Base-by-base conservation (phyloP, 2,329 filamentous ascomycete species). In the Ilyonectria destructans region DNA sequence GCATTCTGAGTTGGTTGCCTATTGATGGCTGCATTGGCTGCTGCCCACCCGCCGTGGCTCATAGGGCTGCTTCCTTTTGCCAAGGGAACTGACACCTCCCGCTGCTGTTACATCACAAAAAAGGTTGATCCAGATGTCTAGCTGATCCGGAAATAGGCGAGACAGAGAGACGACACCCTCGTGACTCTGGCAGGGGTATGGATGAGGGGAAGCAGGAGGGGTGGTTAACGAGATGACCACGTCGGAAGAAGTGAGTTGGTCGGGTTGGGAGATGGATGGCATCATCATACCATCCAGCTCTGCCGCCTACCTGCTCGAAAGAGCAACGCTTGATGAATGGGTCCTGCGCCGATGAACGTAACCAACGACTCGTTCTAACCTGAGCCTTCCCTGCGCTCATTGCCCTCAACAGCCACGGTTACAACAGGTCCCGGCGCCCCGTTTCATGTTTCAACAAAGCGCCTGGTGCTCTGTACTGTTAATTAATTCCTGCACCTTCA, bases 51-150 rank as follows among this genome's bases (percentile, higher is more conserved):
- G 69, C 68, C 45, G 68, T 75, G 68, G 65, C 64, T 70, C 62
- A 37, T 75, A 75, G 73, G 73, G 73, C 73, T 75, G 71, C 59
- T 67, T 61, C 48, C 57, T 48, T 4, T 40, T 51, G 19, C 19
- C 56, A 55, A 58, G n/a, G 33, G 45, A 52, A 49, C 60, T 58
- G 54, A 52, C 52, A 55, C n/a, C 45, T 52, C 19, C 19, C 45
- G 33, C 33, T 45, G 21, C 35, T 43, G 58, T 61, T 48, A 40
- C 58, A 60, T 52, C 31, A 43, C 29, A 26, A 23, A 40, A 26
- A 31, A 21, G 33, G 13, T 58, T 35, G 35, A 57, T 60, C 31
- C 33, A n/a, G 8, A 60, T 31, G 29, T 15, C 17, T 43, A 54
- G 45, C 31, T 26, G 57, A 29, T 63, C 65, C 55, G 40, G 33